Evolutionary conservation across 129 eudicot genomes (phyloP), one percentile per base, ranked within the genome.

Genomic region (Chrysanthemum lavandulifolium): DNA sequence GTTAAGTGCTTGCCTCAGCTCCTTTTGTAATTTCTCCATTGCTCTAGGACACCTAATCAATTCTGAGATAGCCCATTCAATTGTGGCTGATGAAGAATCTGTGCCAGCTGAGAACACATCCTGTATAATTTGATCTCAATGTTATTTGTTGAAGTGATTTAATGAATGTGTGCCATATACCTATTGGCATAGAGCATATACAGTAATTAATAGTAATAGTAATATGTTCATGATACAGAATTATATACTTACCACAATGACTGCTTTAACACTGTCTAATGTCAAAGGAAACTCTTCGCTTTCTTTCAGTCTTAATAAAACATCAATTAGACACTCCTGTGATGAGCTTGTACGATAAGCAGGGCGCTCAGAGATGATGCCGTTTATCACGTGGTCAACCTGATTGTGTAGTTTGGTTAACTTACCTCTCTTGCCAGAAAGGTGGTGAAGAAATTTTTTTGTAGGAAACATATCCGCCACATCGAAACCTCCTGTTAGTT

Each of bases 391-490:
- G 25, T 50, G 31, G 61, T 62, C 78, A 10, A 49, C 14, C 60
- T 62, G 48, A 1, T 61, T 12, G 61, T 47, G 78, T 21, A 73
- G 10, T 25, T 62, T 73, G 13, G 48, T 14, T 43, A 73, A 58
- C 55, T 67, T 68, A 3, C n/a, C n/a, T 52, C 53, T 72, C 73
- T 15, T 43, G 27, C 77, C 82, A 2, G 59, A 33, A 10, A 78
- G 53, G 10, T 11, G 15, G 12, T 65, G 61, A 23, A 78, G 59
- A 2, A 71, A 5, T 45, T 45, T 72, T 10, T 13, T 13, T 1
- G 78, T 72, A 5, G 82, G 82, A 71, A 61, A 78, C 27, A 78
- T 13, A 56, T 77, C 81, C 1, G 56, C 16, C 36, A 78, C 10
- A 69, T 48, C 48, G 18, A 68, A 68, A 14, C 75, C 81, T n/a